These are phyloP conservation scores for Rhynchosporium graminicola DNA, from an alignment of 2,329 filamentous ascomycete species.

Conservation along the genomic window DNA sequence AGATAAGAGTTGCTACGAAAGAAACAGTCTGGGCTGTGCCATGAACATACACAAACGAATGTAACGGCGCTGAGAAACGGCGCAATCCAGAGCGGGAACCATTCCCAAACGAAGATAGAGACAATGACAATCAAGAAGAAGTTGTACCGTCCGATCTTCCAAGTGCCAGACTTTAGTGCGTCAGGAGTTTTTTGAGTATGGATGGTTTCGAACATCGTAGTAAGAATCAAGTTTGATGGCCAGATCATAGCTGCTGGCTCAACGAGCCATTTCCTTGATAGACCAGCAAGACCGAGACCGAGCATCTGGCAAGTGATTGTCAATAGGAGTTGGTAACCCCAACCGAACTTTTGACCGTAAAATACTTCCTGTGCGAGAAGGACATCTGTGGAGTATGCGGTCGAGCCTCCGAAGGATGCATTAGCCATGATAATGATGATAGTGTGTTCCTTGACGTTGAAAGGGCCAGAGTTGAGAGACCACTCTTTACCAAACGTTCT, in stretches of 20 bases:
- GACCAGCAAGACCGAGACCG: slow-evolving; percentile 63
- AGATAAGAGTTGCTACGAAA: too few relatives aligned
- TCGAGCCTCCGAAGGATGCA: slow-evolving; percentile 37
- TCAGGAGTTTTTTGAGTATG: slow-evolving; percentile 50
- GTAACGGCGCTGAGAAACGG: slow-evolving; percentile 62
- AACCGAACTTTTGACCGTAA: slow-evolving; percentile 69
- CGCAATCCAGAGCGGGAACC: slow-evolving; percentile 54
- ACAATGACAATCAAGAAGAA: slow-evolving; percentile 47
- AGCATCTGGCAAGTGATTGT: slow-evolving; percentile 63
- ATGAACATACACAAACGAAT: slow-evolving; percentile 52
- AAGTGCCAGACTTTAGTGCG: slow-evolving; percentile 52
- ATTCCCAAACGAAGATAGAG: slow-evolving; percentile 51
- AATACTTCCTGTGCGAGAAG: slow-evolving; percentile 72
- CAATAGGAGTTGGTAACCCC: slow-evolving; percentile 60
- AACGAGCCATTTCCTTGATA: slow-evolving; percentile 62
- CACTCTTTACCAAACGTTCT: slow-evolving; percentile 55
- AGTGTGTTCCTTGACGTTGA: slow-evolving; percentile 70
- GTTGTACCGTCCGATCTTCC: slow-evolving; percentile 45
- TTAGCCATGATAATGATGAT: slow-evolving; percentile 64
- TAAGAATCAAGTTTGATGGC: slow-evolving; percentile 58
- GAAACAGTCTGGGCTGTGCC: too few relatives aligned
- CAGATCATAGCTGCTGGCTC: slow-evolving; percentile 65
- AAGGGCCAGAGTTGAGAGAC: slow-evolving; percentile 66
- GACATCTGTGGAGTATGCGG: slow-evolving; percentile 60
- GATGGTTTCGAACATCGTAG: slow-evolving; percentile 65